phyloP scores from a whole-genome alignment of 352 stramenopile species.

The Globisporangium yorkense region DNA sequence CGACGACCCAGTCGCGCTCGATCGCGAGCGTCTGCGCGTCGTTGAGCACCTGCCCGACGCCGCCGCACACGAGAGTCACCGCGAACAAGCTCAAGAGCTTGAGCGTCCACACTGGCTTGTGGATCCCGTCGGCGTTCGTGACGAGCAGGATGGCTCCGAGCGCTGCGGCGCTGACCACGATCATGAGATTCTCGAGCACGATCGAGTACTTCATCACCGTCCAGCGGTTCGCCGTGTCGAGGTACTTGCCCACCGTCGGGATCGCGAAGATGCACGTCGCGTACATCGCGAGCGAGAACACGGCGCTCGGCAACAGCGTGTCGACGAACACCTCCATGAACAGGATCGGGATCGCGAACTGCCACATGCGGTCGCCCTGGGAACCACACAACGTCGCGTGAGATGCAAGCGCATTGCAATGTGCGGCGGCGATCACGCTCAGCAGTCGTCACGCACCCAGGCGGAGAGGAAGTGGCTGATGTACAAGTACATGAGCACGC shows the following conservation, averaged over 20 bases:
- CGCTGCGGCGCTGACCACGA: conserved; percentile 59
- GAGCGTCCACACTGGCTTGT: conserved; percentile 56
- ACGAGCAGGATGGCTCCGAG: conserved; percentile 52
- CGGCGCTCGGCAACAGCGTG: conserved; percentile 66
- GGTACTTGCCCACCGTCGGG: conserved; percentile 49
- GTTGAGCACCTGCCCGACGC: conserved; percentile 67
- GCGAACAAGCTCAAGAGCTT: conserved; percentile 39
- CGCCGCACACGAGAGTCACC: conserved; percentile 52
- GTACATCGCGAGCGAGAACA: conserved; percentile 73
- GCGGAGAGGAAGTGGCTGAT: conserved; percentile 66
- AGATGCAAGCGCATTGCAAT: background rate
- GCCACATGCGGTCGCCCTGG: conserved; percentile 75
- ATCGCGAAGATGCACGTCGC: conserved; percentile 66
- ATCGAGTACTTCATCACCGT: conserved; percentile 64
- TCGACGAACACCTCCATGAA: conserved; percentile 86
- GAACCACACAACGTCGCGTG: background rate
- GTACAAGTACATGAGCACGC: conserved; percentile 66
- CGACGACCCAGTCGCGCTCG: conserved; percentile 85
- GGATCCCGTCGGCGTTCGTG: conserved; percentile 46
- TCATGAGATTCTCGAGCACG: conserved; percentile 71
- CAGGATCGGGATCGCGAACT: conserved; percentile 71
- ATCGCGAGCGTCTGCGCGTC: conserved; percentile 72
- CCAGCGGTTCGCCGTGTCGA: conserved; percentile 69
- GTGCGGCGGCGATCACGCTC: too few relatives aligned
- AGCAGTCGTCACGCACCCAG: conserved; percentile 33